Percentiles rank a stretch among this genome's conserved stretches.
Evolutionary conservation across 768 basidiomycete genomes (phyloP).

Genomic region (Gymnopilus dilepis): DNA sequence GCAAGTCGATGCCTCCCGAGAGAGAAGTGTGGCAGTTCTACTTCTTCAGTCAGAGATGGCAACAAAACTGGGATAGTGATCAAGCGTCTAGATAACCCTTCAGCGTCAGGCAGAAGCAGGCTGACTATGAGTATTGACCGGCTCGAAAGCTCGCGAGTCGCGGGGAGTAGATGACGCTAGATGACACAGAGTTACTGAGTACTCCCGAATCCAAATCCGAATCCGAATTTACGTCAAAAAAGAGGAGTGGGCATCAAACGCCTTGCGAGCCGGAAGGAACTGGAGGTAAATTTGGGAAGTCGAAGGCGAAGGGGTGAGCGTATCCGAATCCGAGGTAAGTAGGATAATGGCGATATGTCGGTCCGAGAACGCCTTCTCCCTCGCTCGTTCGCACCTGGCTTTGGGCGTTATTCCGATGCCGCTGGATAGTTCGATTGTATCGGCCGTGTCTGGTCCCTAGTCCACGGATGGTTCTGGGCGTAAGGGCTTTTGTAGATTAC

Average conservation of each 20-base stretch:
- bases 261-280: constrained; percentile 1
- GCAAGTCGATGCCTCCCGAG: no score
- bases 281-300: background rate
- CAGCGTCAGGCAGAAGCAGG: no score
- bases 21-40: no score
- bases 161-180: no score
- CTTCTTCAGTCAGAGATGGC: no score
- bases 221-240: background rate
- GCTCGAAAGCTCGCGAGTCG: no score
- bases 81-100: no score
- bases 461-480: no score
- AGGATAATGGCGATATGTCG: background rate
- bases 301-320: no score
- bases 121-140: no score
- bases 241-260: background rate
- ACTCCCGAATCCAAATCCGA: background rate
- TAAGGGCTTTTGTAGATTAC: background rate
- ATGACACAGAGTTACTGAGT: no score
- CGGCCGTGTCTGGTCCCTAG: background rate
- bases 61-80: background rate
- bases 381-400: no score
- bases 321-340: constrained; percentile 3
- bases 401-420: background rate
- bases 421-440: constrained; percentile 3
- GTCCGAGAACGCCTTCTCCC: constrained; percentile 1